These are phyloP conservation scores for Clohesyomyces aquaticus DNA, from an alignment of 495 filamentous ascomycete species.

Conservation along the genomic window DNA sequence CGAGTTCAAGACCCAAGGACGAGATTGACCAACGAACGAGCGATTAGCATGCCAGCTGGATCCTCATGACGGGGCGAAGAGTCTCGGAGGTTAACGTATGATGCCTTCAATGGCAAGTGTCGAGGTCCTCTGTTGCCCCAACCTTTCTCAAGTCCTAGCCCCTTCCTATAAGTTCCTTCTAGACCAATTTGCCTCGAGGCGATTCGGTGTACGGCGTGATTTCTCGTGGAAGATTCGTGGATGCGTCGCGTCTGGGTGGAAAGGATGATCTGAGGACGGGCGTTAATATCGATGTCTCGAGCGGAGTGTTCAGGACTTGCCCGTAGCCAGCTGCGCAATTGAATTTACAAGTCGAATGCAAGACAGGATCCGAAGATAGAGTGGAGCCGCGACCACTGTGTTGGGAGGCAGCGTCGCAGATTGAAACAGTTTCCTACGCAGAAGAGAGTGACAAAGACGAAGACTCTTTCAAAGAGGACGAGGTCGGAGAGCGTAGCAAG, in stretches of 20 bases:
- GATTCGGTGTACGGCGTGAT: not conserved
- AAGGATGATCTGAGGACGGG: not conserved
- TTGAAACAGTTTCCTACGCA: slow-evolving; percentile 2
- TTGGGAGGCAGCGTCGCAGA: slow-evolving; percentile 19
- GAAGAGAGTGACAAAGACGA: slow-evolving; percentile 12
- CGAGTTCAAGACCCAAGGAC: not conserved
- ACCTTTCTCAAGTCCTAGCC: not conserved
- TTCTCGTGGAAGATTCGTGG: not conserved
- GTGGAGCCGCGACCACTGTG: not conserved
- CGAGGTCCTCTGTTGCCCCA: not conserved
- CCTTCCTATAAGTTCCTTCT: not conserved
- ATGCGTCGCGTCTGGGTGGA: not conserved
- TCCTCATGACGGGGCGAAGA: slow-evolving; percentile 26
- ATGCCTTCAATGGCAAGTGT: slow-evolving; percentile 2
- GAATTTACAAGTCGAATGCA: slow-evolving; percentile 8
- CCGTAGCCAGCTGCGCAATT: not conserved
- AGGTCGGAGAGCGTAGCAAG: slow-evolving; percentile 2
- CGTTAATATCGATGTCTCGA: not conserved
- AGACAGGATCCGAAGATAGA: slow-evolving; percentile 28
- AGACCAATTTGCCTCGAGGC: not conserved
- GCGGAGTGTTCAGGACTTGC: not conserved
- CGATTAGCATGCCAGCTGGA: slow-evolving; percentile 32
- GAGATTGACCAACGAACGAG: slow-evolving; percentile 8
- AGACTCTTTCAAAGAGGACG: slow-evolving; percentile 42
- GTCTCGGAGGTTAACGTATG: not conserved